Conservation (phyloP, 768 basidiomycete genomes). For the Leccinum fibrillosum region DNA sequence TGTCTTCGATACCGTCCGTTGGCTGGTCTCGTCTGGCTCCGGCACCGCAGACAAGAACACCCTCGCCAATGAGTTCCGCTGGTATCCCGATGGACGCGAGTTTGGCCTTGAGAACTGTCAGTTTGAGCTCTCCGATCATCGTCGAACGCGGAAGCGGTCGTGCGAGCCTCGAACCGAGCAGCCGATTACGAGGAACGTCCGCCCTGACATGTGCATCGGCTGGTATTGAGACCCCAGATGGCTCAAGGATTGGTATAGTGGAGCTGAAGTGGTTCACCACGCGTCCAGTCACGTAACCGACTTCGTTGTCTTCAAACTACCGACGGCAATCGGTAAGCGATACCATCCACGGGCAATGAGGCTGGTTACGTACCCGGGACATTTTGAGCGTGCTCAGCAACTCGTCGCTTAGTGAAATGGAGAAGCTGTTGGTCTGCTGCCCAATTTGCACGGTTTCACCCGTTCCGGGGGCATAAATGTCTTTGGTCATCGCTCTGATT, state of each 20-base stretch:
- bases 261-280: constrained; percentile 83
- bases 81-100: constrained; percentile 74
- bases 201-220: constrained; percentile 22
- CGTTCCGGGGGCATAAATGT: constrained; percentile 75
- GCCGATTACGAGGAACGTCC: constrained; percentile 34
- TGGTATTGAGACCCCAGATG: constrained; percentile 38
- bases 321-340: constrained; percentile 4
- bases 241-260: constrained; percentile 85
- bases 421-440: constrained; percentile 93
- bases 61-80: constrained; percentile 96
- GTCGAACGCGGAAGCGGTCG: constrained; percentile 79
- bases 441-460: constrained; percentile 89
- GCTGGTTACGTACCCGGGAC: constrained; percentile 66
- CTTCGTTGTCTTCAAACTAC: constrained; percentile 97
- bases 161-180: constrained; percentile 64
- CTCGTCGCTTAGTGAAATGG: constrained; percentile 89
- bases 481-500: constrained; percentile 87
- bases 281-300: constrained; percentile 89
- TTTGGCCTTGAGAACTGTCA: constrained; percentile 83
- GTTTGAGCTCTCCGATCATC: constrained; percentile 96
- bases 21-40: constrained; percentile 44
- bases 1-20: constrained; percentile 51
- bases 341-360: background rate
- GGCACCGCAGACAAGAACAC: constrained; percentile 84
- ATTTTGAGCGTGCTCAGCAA: constrained; percentile 75